These are phyloP conservation scores for Tetrahymena elliotti DNA, from an alignment of 73 alveolate genomes.

Conservation along the genomic window DNA sequence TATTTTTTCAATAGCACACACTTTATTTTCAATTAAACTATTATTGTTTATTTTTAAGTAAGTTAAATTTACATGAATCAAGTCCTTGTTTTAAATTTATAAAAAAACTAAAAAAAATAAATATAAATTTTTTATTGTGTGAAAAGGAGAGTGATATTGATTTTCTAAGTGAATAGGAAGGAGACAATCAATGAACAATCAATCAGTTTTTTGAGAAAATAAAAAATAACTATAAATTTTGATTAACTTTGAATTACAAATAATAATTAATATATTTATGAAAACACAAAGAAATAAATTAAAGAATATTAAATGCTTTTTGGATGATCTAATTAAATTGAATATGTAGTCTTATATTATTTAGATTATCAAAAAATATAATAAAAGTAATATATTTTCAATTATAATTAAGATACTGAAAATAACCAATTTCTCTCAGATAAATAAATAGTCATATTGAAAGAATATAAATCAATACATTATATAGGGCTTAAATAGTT, in stretches of 20 bases:
- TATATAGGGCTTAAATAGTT: neutral
- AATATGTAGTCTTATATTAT: neutral
- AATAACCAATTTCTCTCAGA: neutral
- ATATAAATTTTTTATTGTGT: neutral
- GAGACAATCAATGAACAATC: neutral
- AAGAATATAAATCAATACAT: too few species aligned
- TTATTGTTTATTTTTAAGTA: too few species aligned
- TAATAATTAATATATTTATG: too few species aligned
- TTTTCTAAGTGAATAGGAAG: neutral
- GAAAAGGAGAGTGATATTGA: too few species aligned
- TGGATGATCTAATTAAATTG: neutral
- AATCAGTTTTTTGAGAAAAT: neutral
- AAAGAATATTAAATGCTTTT: neutral
- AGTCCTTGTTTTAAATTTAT: too few species aligned
- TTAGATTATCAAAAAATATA: neutral
- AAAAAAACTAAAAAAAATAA: too few species aligned
- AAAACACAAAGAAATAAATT: neutral
- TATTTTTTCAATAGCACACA: too few species aligned
- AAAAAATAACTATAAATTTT: neutral
- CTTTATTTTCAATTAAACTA: too few species aligned
- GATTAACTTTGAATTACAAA: neutral
- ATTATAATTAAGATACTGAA: neutral
- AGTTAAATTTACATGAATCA: too few species aligned
- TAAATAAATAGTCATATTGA: neutral
- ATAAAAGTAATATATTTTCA: neutral